Evolutionary conservation across 164 flowering plant species (phyloP), one percentile per base, ranked within the genome.

Genomic region (Annona cherimola): DNA sequence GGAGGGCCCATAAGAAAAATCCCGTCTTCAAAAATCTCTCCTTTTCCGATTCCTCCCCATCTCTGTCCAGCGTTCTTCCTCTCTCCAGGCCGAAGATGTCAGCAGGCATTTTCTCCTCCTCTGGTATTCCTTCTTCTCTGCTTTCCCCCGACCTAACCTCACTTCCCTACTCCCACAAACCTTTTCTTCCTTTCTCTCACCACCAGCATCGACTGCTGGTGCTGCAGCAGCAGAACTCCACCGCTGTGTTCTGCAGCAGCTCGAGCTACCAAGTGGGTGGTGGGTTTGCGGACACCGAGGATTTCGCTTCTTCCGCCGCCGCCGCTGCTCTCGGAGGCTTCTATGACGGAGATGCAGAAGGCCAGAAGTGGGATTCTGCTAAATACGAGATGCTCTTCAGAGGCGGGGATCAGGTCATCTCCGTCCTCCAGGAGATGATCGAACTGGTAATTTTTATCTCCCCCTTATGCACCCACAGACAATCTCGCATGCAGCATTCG

Each of bases 341-440:
- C 60, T 35, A 35, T 2, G 74, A 9, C n/a, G 63, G 54, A 45
- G 63, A 65, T 4, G 69, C 65, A 42, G 43, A 64, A 11, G 75
- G 55, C 3, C 72, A 75, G 55, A 79, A 77, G 63, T 73, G 79
- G 76, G 86, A 79, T 45, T 16, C 78, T 69, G n/a, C 89, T 18
- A 73, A 90, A 79, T 86, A 87, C 74, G 89, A 90, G 70, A 96
- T 90, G 19, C 68, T 95, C 2, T 90, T 95, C 79, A 85, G 83
- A 77, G 99, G 99, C 45, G 99, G 99, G 0, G 99, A 95, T 19
- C 99, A 95, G 72, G 98, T 95, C 79, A 83, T 86, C 45, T 92
- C 99, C 73, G 94, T 95, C 63, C 91, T 95, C 16, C 78, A 88
- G 76, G 97, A 95, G 66, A 91, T 95, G 88, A 79, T 86, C 70